A percentile compares a stretch with the other conserved stretches of the same genome.
phyloP scores from a whole-genome alignment of 2,329 filamentous ascomycete species.

The Scopulariopsis brevicaulis region DNA sequence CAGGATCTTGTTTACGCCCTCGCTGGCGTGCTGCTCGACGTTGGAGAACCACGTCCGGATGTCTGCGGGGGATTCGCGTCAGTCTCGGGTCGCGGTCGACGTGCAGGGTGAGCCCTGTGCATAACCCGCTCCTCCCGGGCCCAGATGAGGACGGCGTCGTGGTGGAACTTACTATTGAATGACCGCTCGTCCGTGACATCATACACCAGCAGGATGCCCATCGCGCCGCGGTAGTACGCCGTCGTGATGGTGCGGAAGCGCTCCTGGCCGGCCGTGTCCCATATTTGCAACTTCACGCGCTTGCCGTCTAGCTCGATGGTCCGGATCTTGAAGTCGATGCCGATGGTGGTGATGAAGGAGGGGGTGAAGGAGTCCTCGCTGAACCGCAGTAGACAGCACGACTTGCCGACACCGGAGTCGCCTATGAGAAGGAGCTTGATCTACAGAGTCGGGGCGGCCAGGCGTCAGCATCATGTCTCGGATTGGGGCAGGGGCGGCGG shows the following conservation, averaged over 20 bases:
- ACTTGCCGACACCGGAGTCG: slow-evolving; percentile 94
- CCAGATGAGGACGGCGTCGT: background rate
- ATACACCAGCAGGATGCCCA: slow-evolving; percentile 96
- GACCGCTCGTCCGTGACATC: slow-evolving; percentile 95
- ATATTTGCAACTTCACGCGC: slow-evolving; percentile 98
- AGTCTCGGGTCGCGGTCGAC: background rate
- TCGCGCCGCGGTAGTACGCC: slow-evolving; percentile 95
- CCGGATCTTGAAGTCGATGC: slow-evolving; percentile 99
- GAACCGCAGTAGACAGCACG: slow-evolving; percentile 91
- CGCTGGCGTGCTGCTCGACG: slow-evolving; percentile 94
- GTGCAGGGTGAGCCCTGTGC: background rate
- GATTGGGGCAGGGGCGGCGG: slow-evolving; percentile 9
- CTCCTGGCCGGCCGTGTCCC: slow-evolving; percentile 97
- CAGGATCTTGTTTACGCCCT: slow-evolving; percentile 98
- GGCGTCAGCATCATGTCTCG: background rate
- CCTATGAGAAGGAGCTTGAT: slow-evolving; percentile 96
- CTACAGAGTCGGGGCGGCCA: slow-evolving; percentile 30
- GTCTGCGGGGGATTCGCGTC: slow-evolving; percentile 44
- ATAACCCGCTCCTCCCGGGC: background rate
- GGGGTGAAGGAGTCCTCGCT: slow-evolving; percentile 96
- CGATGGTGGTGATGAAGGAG: slow-evolving; percentile 97
- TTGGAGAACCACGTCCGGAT: slow-evolving; percentile 99
- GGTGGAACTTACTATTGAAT: slow-evolving; percentile 67
- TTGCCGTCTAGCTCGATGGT: slow-evolving; percentile 99
- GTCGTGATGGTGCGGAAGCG: slow-evolving; percentile 98